Evolutionary conservation across 805 yeast genomes (phyloP).

Genomic region (Starmerella roubikii): DNA sequence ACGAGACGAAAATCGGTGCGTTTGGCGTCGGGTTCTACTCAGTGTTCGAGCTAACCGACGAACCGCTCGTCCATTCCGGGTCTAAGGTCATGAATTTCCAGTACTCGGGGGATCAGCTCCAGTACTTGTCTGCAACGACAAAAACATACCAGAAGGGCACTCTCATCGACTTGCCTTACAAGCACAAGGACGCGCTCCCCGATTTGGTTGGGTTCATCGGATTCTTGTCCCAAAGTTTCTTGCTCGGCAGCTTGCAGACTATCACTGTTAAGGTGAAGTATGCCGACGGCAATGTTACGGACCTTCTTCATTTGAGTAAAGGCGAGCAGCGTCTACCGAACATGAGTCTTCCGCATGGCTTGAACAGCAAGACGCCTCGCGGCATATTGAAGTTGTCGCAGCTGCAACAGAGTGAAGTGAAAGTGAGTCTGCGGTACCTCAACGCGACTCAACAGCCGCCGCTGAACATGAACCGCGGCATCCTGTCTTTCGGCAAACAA

Average conservation of each 20-base stretch:
- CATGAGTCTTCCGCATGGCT: slow-evolving; percentile 3
- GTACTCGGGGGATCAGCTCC: slow-evolving; percentile 26
- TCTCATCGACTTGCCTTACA: slow-evolving; percentile 28
- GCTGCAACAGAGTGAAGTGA: slow-evolving; percentile 21
- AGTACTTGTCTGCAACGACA: slow-evolving; percentile 19
- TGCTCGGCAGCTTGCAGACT: slow-evolving; percentile 24
- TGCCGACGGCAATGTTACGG: slow-evolving; percentile 16
- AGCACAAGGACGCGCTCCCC: slow-evolving; percentile 22
- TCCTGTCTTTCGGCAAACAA: slow-evolving; percentile 24
- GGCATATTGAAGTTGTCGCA: slow-evolving; percentile 19
- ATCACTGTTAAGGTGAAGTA: slow-evolving; percentile 22
- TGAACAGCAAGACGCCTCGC: slow-evolving; percentile 20
- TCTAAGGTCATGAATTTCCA: slow-evolving; percentile 27
- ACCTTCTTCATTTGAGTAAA: slow-evolving; percentile 23
- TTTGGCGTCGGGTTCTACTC: slow-evolving; percentile 46
- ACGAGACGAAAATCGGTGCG: slow-evolving; percentile 32
- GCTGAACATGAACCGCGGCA: slow-evolving; percentile 15
- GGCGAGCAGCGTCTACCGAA: slow-evolving; percentile 19
- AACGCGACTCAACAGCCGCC: slow-evolving; percentile 27
- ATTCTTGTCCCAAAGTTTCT: slow-evolving; percentile 29
- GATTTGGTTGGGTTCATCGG: slow-evolving; percentile 26
- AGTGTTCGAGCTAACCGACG: slow-evolving; percentile 69
- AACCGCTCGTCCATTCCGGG: slow-evolving; percentile 49
- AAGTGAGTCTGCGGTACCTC: slow-evolving; percentile 24
- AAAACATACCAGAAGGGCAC: slow-evolving; percentile 24